These are phyloP conservation scores for Leucocoprinus leucothites DNA, from an alignment of 768 basidiomycete species.

Conservation along the genomic window DNA sequence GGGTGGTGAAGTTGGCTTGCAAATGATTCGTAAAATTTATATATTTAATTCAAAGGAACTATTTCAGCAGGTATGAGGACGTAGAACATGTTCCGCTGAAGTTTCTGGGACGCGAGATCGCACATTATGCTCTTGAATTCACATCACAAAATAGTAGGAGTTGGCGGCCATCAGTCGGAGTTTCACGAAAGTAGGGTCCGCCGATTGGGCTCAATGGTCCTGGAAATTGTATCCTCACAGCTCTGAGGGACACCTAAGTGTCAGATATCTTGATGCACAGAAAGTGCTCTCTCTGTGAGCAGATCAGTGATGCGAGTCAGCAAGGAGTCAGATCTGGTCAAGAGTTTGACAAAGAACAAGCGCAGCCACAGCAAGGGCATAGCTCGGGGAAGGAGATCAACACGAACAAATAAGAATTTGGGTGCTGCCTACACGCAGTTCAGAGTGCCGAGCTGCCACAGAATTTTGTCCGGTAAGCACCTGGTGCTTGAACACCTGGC, in stretches of 20 bases:
- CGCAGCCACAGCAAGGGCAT: not conserved
- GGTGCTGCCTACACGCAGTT: not conserved
- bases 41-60: no score
- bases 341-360: not conserved
- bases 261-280: not conserved
- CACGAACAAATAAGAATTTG: not conserved
- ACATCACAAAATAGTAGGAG: not conserved
- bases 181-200: not conserved
- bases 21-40: no score
- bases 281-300: not conserved
- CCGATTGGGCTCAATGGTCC: no score
- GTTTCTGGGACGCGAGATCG: no score
- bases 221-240: no score
- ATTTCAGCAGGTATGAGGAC: no score
- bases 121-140: no score
- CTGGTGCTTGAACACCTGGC: no score
- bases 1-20: not conserved
- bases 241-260: no score
- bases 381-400: conserved; percentile 13
- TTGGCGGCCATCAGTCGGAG: conserved; percentile 10
- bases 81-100: no score
- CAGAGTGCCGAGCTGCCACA: not conserved
- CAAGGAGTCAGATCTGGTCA: not conserved
- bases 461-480: not conserved
- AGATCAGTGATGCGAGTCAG: not conserved